phyloP scores from a whole-genome alignment of 73 alveolate genomes.

The Tetrahymena thermophila region DNA sequence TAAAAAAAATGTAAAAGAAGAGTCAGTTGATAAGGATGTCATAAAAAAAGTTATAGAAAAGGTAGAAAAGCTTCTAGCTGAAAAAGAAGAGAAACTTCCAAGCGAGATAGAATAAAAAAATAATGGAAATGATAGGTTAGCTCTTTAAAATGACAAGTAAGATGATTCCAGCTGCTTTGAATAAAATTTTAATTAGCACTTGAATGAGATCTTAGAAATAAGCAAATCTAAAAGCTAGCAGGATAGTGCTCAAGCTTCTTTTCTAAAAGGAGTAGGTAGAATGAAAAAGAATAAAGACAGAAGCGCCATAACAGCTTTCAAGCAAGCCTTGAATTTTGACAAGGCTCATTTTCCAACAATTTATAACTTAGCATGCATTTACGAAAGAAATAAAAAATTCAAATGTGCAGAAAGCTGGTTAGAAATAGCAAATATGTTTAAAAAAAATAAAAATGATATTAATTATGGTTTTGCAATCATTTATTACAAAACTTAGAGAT shows the following conservation, averaged over 20 bases:
- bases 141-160: neutral
- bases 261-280: neutral
- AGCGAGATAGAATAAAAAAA: neutral
- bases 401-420: neutral
- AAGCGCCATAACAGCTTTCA: neutral
- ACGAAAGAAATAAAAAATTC: neutral
- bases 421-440: neutral
- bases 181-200: neutral
- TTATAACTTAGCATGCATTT: neutral
- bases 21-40: neutral
- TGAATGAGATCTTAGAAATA: neutral
- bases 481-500: neutral
- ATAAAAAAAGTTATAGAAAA: neutral
- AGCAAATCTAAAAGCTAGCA: neutral
- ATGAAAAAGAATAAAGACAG: neutral
- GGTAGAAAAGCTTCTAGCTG: neutral
- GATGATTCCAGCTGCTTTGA: neutral
- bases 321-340: neutral
- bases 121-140: neutral
- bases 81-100: neutral
- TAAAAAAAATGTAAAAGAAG: neutral
- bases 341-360: neutral
- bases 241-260: neutral
- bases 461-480: neutral
- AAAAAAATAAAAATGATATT: neutral